These are phyloP conservation scores for Marasmius tenuissimus DNA, from an alignment of 1,284 basidiomycete genomes.

Conservation along the genomic window DNA sequence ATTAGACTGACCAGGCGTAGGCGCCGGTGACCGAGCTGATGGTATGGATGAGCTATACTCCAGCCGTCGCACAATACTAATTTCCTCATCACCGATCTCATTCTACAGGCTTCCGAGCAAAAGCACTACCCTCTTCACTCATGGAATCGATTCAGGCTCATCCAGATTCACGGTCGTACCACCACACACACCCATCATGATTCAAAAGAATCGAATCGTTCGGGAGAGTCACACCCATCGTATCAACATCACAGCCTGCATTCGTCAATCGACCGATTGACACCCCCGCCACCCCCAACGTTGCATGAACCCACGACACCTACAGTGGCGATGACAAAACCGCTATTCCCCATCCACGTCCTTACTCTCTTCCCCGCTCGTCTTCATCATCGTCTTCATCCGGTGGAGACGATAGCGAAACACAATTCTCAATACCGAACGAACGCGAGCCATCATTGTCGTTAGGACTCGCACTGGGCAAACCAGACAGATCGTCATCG, in stretches of 20 bases:
- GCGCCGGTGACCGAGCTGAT: too few species aligned
- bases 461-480: neutral
- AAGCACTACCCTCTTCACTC: too few species aligned
- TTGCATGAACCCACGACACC: neutral
- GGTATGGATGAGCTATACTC: too few species aligned
- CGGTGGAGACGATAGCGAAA: too few species aligned
- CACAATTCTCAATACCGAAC: neutral
- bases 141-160: neutral
- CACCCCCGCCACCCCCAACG: neutral
- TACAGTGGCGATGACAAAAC: neutral
- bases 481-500: conserved; percentile 41
- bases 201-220: neutral
- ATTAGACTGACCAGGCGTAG: too few species aligned
- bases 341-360: conserved; percentile 11
- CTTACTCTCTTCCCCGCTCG: conserved; percentile 15
- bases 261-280: neutral
- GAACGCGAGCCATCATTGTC: neutral
- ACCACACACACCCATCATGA: neutral
- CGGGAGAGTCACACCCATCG: too few species aligned
- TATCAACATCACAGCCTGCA: neutral
- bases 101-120: too few species aligned
- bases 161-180: neutral
- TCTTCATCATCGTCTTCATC: neutral
- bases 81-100: too few species aligned
- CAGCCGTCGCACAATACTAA: too few species aligned